Base-by-base conservation (phyloP, 371 early-diverging fungal genomes). In the Mucor velutinosus region DNA sequence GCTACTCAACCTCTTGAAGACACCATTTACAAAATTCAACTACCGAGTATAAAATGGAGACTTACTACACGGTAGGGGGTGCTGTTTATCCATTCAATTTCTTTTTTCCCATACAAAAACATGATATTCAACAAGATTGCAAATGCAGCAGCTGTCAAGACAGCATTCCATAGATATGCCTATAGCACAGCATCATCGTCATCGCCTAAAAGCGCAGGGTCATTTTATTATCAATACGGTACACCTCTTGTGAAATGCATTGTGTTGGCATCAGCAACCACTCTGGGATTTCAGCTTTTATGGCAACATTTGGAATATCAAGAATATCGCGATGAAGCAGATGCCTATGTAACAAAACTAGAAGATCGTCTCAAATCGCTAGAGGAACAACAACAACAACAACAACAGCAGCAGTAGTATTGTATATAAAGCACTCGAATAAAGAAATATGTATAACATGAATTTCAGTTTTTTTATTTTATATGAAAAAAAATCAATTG, bases 171-270 rank as follows among this genome's bases (percentile, higher is more conserved):
- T 17, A 37, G 41, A 63, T 62, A 61, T 45, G 10, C 25, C 2
- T 67, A 67, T 23, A 43, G 43, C 7, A 67, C 67, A n/a, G 23
- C 61, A 61, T 17, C 23, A 2, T 32, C 61, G 33, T 25, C 23
- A 2, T 32, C 58, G 5, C 7, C 17, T 35, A 65, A 25, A 19
- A 35, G 21, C n/a, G 43, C 37, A 25, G 72, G 72, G 15, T 72
- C 78, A 1, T 79, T 79, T 45, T 80, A 74, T 59, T 81, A 76
- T 53, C 64, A 72, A 47, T 83, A 78, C 47, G 84, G 81, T n/a
- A 81, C 84, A 7, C 84, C 84, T n/a, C 63, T 83, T 12, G 78
- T 83, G 10, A 76, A 76, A 72, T 83, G 84, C 62, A 71, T 74
- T 15, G 75, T 81, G 23, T 15, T 83, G 21, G 84, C 84, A 2